phyloP scores from a whole-genome alignment of 371 early-diverging fungal species.

The Apophysomyces variabilis region DNA sequence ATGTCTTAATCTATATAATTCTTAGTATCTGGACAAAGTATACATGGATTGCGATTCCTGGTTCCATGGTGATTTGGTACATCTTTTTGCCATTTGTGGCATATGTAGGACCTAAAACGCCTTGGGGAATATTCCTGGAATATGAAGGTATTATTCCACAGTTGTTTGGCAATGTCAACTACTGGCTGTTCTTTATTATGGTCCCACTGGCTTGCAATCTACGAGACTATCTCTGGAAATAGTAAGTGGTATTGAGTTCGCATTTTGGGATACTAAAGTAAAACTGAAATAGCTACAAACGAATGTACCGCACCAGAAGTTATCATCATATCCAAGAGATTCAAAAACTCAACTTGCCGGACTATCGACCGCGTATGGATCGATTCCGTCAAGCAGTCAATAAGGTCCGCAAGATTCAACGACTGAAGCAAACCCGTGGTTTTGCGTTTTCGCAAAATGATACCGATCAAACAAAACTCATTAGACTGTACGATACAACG shows the following conservation, averaged over 20 bases:
- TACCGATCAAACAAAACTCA: conserved; percentile 89
- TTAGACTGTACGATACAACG: conserved; percentile 96
- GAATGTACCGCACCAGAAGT: conserved; percentile 78
- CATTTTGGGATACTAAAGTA: neutral
- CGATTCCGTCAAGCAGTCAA: conserved; percentile 96
- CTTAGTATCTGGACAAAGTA: conserved; percentile 84
- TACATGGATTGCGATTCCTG: conserved; percentile 78
- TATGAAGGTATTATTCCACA: conserved; percentile 77
- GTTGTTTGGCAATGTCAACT: conserved; percentile 73
- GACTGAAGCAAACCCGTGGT: conserved; percentile 89
- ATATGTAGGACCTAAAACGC: conserved; percentile 70
- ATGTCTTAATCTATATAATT: neutral
- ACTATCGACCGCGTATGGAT: conserved; percentile 95
- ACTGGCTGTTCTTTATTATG: conserved; percentile 88
- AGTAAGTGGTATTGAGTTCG: conserved; percentile 56
- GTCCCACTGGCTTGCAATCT: conserved; percentile 79
- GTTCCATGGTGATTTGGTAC: conserved; percentile 88
- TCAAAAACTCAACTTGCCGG: conserved; percentile 96
- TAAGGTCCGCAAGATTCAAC: conserved; percentile 93
- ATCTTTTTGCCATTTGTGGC: conserved; percentile 88
- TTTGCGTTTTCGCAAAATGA: conserved; percentile 98
- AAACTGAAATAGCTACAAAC: conserved; percentile 59
- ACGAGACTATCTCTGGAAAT: conserved; percentile 94
- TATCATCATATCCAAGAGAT: conserved; percentile 98
- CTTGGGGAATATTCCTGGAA: conserved; percentile 74